phyloP scores from a whole-genome alignment of 2,329 filamentous ascomycete species.

The Rutstroemia sp. region DNA sequence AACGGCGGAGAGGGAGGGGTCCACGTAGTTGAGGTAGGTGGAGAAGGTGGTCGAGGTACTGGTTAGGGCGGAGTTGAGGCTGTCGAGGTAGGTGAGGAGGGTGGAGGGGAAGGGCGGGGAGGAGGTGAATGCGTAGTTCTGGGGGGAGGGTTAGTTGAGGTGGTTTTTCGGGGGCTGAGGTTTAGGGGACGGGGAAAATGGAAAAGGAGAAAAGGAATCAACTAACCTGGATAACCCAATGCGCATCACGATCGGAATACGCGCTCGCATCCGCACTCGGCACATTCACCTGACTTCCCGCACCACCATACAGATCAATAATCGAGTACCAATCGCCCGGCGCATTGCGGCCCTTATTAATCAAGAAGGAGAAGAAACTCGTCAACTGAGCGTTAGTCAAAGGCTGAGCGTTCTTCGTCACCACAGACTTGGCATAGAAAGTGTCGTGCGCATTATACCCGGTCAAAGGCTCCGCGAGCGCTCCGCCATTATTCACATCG shows the following conservation, averaged over 20 bases:
- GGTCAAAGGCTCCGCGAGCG: constrained; percentile 11
- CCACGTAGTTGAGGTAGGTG: constrained; percentile 11
- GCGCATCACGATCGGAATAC: constrained; percentile 11
- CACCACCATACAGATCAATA: constrained; percentile 12
- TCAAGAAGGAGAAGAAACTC: constrained; percentile 7
- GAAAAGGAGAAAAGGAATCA: not conserved
- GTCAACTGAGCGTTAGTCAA: not conserved
- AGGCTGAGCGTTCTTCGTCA: constrained; percentile 10
- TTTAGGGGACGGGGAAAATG: too few relatives aligned
- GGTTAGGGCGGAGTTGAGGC: constrained; percentile 11
- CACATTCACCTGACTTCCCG: constrained; percentile 10
- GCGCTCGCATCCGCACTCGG: constrained; percentile 3
- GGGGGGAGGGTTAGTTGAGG: not conserved
- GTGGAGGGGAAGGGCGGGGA: constrained; percentile 2
- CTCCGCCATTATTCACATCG: constrained; percentile 6
- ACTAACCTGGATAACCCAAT: constrained; percentile 12
- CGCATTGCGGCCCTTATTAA: constrained; percentile 6
- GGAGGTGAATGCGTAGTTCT: constrained; percentile 10
- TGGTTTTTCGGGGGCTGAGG: not conserved
- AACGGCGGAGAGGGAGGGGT: constrained; percentile 1
- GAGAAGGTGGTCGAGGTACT: constrained; percentile 14
- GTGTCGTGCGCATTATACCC: constrained; percentile 12
- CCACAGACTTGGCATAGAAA: constrained; percentile 16
- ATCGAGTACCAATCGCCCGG: constrained; percentile 8
- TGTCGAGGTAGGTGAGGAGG: constrained; percentile 7